Evolutionary conservation across 129 eudicot species (phyloP), one percentile per base, ranked within the genome.

Genomic region (Logfia minima): DNA sequence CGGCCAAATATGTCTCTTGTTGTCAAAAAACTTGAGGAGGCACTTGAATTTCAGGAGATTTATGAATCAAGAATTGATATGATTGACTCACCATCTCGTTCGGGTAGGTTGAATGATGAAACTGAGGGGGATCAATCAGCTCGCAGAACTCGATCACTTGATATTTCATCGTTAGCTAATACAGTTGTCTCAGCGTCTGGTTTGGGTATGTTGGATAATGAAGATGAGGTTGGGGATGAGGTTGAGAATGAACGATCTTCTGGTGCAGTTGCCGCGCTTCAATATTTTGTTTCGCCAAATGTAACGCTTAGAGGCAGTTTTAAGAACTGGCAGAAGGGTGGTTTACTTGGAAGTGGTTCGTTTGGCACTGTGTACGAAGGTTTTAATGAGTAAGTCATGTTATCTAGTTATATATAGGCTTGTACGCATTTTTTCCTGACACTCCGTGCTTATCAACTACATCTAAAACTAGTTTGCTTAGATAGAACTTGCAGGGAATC

Each of bases 361-460:
- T 92, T 89, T 83, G 96, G 96, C 76, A 89, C 91, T 3, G 97
- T 92, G 17, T 86, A 87, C 53, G 96, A 92, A 84, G 97, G 92
- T 70, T 85, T 85, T 72, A 80, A 89, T 3, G 90, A 88, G 97
- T 92, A 89, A 85, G 96, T 68, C 19, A 74, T 51, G 66, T 48
- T 68, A 22, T n/a, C 11, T 29, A 41, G 14, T 41, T 41, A 8
- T 34, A 43, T 75, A 28, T 26, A 17, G 63, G 63, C 9, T 48
- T 58, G 26, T 58, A 58, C n/a, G 26, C 26, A 6, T 58, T 58
- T n/a, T 58, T 58, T 1, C 63, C 26, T 8, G 55, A 3, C n/a
- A 24, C 18, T 11, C 11, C 13, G 35, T 62, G 18, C 32, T 22
- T 62, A 24, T 62, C 67, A 13, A 62, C 18, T 62, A 62, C 8